Percentiles rank a stretch among this genome's conserved stretches.
Conservation (phyloP, 148 eudicot species). For the Nepenthes gracilis region DNA sequence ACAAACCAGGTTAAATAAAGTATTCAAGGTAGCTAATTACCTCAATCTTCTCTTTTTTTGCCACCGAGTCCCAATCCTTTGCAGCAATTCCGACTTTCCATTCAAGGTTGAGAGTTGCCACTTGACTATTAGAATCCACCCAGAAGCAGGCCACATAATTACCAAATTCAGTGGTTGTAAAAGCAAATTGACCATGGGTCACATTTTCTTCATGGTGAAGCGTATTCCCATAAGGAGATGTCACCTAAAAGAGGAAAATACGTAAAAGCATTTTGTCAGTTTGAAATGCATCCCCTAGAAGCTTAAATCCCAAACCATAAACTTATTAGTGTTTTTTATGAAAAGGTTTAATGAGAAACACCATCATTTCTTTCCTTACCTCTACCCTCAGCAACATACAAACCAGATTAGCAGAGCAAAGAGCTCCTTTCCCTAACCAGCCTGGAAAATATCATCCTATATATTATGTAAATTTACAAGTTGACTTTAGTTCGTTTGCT, state of each 20-base stretch:
- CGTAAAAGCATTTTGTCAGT: neutral
- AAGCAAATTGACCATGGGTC: slow-evolving; percentile 61
- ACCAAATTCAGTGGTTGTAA: slow-evolving; percentile 54
- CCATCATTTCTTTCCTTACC: too few species aligned
- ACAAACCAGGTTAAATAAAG: neutral
- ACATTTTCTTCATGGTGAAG: slow-evolving; percentile 50
- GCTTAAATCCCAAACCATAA: too few species aligned
- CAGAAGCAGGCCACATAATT: slow-evolving; percentile 71
- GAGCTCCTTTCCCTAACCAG: too few species aligned
- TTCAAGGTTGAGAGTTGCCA: slow-evolving; percentile 58
- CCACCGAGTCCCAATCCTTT: slow-evolving; percentile 91
- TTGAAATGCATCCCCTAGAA: too few species aligned
- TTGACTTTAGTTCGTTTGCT: too few species aligned
- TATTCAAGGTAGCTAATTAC: slow-evolving; percentile 9
- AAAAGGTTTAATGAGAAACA: too few species aligned
- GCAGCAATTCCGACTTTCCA: slow-evolving; percentile 93
- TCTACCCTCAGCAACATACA: too few species aligned
- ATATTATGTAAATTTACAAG: too few species aligned
- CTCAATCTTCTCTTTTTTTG: slow-evolving; percentile 75
- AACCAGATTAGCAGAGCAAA: too few species aligned
- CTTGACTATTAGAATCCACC: slow-evolving; percentile 37
- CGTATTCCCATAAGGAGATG: slow-evolving; percentile 56
- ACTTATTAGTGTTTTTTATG: too few species aligned
- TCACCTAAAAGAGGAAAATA: slow-evolving; percentile 20
- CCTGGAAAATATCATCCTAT: too few species aligned